Evolutionary conservation across 805 yeast genomes (phyloP), one percentile per base, ranked within the genome.

Genomic region (Wickerhamiella galacta): DNA sequence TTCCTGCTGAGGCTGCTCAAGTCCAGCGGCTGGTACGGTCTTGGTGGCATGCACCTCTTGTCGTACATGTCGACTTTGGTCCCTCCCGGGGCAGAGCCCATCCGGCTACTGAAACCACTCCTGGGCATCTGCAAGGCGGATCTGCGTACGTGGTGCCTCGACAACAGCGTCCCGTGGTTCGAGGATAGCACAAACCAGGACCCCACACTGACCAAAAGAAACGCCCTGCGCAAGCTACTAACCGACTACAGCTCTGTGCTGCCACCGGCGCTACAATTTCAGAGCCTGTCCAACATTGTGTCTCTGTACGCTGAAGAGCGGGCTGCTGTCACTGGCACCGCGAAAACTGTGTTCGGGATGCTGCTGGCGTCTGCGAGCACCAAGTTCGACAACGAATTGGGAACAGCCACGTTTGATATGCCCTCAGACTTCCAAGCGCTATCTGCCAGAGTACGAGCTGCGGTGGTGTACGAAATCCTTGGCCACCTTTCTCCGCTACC

Each of bases 161-260:
- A 33, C 0, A 47, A 60, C 15, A 34, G 42, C 1, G 40, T 78
- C 0, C 31, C 38, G 0, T 79, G 90, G 87, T 70, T 73, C 46
- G 85, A 78, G 44, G 93, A 80, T 44, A 46, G 54, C 2, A 71
- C 87, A 0, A 80, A 80, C 41, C 44, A 46, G 2, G 72, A 74
- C 41, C 53, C 62, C 2, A 43, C 46, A 7, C 57, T 73, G 28
- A 77, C 87, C 0, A 43, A 54, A 23, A 57, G 93, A 31, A 79
- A 79, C 43, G 52, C 61, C 12, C 55, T 70, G 3, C 57, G 90
- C 24, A 52, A 54, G 25, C 1, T 64, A 51, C 11, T 51, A 52
- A 4, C 54, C 54, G 6, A 60, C 61, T 9, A 39, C 24, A 17
- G 63, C 53, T 20, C n/a, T 7, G 10, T 25, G 5, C 17, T 39